These are phyloP conservation scores for Haplosporangium sp. DNA, from an alignment of 371 early-diverging fungal genomes.

Conservation along the genomic window DNA sequence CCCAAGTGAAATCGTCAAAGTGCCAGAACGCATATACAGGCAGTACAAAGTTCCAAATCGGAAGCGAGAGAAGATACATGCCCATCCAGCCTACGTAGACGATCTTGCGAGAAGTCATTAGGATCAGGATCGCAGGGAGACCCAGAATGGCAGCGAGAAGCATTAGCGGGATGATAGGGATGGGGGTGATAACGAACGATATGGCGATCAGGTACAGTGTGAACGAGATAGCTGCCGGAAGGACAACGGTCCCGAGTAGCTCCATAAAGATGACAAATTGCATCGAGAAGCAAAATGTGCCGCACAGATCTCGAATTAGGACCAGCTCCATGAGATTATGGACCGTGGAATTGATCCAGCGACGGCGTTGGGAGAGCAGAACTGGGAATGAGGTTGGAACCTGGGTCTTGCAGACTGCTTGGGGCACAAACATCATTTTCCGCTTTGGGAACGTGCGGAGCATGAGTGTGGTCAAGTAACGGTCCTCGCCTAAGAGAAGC, in stretches of 20 bases:
- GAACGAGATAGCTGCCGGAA: conserved; percentile 92
- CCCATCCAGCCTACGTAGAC: conserved; percentile 96
- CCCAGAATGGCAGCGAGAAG: conserved; percentile 85
- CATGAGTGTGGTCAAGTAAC: conserved; percentile 98
- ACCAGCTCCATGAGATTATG: conserved; percentile 96
- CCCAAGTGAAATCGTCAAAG: conserved; percentile 99
- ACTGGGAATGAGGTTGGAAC: conserved; percentile 94
- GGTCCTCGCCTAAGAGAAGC: conserved; percentile 98
- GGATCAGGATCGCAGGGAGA: conserved; percentile 90
- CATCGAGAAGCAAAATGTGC: conserved; percentile 98
- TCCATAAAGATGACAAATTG: conserved; percentile 97
- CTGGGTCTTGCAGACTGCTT: conserved; percentile 93
- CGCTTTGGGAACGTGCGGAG: conserved; percentile 94
- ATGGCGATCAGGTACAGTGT: conserved; percentile 62
- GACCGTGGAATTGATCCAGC: conserved; percentile 99
- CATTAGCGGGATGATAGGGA: conserved; percentile 76
- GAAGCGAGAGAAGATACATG: conserved; percentile 91
- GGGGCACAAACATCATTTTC: conserved; percentile 95
- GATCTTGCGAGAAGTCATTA: conserved; percentile 86
- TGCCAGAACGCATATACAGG: conserved; percentile 99
- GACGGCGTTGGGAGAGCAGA: conserved; percentile 93
- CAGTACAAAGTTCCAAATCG: conserved; percentile 96
- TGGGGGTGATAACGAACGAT: conserved; percentile 62
- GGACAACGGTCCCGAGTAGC: conserved; percentile 93
- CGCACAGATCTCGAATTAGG: conserved; percentile 93